Conservation (phyloP, 257 asterid genomes). For the Avicennia marina region DNA sequence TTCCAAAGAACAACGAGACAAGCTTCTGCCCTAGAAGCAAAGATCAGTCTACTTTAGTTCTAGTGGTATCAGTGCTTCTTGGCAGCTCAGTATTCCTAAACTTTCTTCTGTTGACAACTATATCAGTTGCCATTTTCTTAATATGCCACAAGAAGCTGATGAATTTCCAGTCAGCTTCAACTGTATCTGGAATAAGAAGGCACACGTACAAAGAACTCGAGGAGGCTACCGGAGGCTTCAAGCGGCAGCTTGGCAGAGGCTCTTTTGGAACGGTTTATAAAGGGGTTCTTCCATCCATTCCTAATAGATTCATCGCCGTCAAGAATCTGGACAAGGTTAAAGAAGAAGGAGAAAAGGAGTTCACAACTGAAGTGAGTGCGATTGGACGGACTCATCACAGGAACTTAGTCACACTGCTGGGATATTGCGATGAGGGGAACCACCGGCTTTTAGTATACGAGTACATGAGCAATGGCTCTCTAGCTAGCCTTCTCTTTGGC, state of each 20-base stretch:
- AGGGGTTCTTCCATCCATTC: constrained; percentile 23
- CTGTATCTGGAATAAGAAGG: constrained; percentile 13
- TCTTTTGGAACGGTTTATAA: constrained; percentile 52
- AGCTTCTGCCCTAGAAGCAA: not conserved
- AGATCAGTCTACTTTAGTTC: constrained; percentile 15
- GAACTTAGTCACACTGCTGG: constrained; percentile 45
- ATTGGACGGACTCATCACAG: constrained; percentile 54
- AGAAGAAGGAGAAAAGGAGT: constrained; percentile 42
- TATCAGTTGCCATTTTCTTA: constrained; percentile 12
- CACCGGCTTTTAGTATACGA: constrained; percentile 39
- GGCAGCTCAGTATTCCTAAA: constrained; percentile 38
- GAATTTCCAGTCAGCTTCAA: not conserved
- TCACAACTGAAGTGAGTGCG: constrained; percentile 37
- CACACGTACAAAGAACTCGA: constrained; percentile 34
- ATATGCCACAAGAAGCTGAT: constrained; percentile 8
- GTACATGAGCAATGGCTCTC: constrained; percentile 35
- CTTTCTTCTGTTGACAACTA: constrained; percentile 14
- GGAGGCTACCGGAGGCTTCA: constrained; percentile 33
- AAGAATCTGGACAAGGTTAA: constrained; percentile 37
- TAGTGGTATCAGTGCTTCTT: constrained; percentile 31
- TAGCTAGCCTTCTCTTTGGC: constrained; percentile 30
- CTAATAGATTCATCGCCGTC: constrained; percentile 26
- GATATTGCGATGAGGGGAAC: constrained; percentile 39
- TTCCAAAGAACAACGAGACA: not conserved
- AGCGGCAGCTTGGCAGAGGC: constrained; percentile 39